Conservation (phyloP, 2,329 filamentous ascomycete species). For the Sporothrix protearum region DNA sequence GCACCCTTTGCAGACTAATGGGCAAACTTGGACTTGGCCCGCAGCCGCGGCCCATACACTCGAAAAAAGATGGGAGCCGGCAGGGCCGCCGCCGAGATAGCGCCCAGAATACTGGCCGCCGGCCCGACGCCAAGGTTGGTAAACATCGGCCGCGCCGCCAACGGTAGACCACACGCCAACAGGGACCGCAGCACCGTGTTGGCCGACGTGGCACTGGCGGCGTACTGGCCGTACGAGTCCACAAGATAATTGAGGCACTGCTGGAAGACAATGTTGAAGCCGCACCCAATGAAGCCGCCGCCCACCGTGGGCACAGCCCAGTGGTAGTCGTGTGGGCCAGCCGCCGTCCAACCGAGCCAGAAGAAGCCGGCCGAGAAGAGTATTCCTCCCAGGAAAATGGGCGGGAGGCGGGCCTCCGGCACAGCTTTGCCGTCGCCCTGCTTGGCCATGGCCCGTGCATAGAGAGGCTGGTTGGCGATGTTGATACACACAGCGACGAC, state of each 20-base stretch:
- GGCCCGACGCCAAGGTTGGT: slow-evolving; percentile 33
- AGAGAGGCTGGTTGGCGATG: slow-evolving; percentile 43
- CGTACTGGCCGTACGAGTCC: slow-evolving; percentile 54
- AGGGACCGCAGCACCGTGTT: slow-evolving; percentile 58
- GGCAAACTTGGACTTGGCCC: slow-evolving; percentile 25
- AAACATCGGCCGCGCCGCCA: slow-evolving; percentile 60
- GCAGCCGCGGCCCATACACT: slow-evolving; percentile 24
- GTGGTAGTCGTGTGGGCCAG: slow-evolving; percentile 12
- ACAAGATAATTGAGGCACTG: slow-evolving; percentile 52
- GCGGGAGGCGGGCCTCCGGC: slow-evolving; percentile 42
- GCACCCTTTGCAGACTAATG: not conserved
- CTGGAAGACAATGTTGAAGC: slow-evolving; percentile 47
- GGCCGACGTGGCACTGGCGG: slow-evolving; percentile 61
- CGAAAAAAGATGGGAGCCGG: slow-evolving; percentile 44
- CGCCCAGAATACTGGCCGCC: slow-evolving; percentile 31
- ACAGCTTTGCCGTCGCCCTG: slow-evolving; percentile 34
- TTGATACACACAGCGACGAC: slow-evolving; percentile 53
- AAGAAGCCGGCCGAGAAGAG: slow-evolving; percentile 44
- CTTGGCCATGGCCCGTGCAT: slow-evolving; percentile 40
- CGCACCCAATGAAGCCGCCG: slow-evolving; percentile 42
- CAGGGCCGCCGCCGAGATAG: slow-evolving; percentile 46
- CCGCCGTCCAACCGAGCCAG: slow-evolving; percentile 30
- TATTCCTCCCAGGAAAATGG: slow-evolving; percentile 44
- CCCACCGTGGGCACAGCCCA: slow-evolving; percentile 27
- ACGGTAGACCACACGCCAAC: slow-evolving; percentile 56